These are phyloP conservation scores for Colletotrichum liriopes DNA, from an alignment of 2,329 filamentous ascomycete species.

Conservation along the genomic window DNA sequence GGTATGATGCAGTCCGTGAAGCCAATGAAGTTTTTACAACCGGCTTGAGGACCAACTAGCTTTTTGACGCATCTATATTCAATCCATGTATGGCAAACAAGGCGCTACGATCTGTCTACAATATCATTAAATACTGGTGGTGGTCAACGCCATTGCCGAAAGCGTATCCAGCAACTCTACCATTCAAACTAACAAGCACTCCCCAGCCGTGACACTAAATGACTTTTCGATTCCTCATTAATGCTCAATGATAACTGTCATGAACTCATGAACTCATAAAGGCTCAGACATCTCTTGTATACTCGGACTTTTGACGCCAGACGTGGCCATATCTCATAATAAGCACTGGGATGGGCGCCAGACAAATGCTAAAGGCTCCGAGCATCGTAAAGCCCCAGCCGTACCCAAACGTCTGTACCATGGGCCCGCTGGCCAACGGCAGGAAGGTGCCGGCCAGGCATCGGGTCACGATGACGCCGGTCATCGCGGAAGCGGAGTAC, in stretches of 20 bases:
- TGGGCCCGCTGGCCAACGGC: slow-evolving; percentile 65
- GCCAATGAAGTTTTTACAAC: background rate
- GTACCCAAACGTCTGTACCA: slow-evolving; percentile 65
- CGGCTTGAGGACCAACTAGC: background rate
- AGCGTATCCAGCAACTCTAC: too few relatives aligned
- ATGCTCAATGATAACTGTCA: background rate
- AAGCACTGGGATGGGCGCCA: slow-evolving; percentile 67
- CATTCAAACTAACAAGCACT: background rate
- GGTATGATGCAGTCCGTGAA: background rate
- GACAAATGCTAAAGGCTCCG: slow-evolving; percentile 55
- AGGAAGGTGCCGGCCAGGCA: slow-evolving; percentile 72
- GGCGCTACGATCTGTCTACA: background rate
- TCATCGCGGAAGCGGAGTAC: slow-evolving; percentile 71
- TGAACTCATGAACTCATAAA: slow-evolving; percentile 9
- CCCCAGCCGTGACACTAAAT: background rate
- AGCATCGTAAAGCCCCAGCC: slow-evolving; percentile 67
- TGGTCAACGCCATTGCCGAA: background rate
- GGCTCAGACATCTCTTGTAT: slow-evolving; percentile 57
- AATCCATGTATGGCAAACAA: background rate
- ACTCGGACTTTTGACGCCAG: slow-evolving; percentile 68
- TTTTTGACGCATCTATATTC: background rate
- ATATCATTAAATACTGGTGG: background rate
- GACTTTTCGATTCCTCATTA: background rate
- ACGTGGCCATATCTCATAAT: slow-evolving; percentile 65
- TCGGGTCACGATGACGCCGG: slow-evolving; percentile 68